Evolutionary conservation across 257 asterid genomes (phyloP).

Genomic region (Solanum chiquidenum): DNA sequence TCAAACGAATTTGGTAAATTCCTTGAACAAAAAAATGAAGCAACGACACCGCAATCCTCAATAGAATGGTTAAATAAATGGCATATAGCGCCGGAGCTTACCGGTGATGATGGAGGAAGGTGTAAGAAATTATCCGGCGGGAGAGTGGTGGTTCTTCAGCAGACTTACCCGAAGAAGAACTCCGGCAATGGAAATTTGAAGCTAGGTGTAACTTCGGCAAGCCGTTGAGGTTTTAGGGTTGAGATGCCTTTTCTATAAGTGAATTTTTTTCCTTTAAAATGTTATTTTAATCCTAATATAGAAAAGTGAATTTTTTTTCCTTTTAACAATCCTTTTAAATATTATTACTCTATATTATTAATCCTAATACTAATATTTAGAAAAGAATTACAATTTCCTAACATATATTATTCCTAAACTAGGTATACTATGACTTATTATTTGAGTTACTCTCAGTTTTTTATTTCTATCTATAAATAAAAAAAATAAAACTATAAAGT

Average conservation of each 20-base stretch:
- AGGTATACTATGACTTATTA: background rate
- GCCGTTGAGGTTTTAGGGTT: background rate
- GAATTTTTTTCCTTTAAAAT: background rate
- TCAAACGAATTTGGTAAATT: background rate
- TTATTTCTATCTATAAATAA: too few species aligned
- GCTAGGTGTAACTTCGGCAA: background rate
- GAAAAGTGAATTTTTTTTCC: background rate
- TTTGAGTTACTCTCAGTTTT: background rate
- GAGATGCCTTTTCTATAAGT: background rate
- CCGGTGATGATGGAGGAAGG: background rate
- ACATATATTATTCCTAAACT: background rate
- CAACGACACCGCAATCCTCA: background rate
- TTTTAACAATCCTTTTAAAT: background rate
- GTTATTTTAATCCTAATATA: too few species aligned
- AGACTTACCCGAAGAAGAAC: background rate
- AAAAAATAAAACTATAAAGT: too few species aligned
- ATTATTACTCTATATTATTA: background rate
- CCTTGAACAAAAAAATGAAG: background rate
- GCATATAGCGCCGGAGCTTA: background rate
- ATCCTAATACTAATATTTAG: background rate
- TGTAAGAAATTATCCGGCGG: background rate
- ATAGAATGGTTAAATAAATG: background rate
- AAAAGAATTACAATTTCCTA: background rate
- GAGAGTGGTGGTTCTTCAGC: background rate
- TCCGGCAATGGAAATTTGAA: background rate